Evolutionary conservation across 192 early-diverging fungal genomes (phyloP).

Genomic region (Backusella psychrophila): DNA sequence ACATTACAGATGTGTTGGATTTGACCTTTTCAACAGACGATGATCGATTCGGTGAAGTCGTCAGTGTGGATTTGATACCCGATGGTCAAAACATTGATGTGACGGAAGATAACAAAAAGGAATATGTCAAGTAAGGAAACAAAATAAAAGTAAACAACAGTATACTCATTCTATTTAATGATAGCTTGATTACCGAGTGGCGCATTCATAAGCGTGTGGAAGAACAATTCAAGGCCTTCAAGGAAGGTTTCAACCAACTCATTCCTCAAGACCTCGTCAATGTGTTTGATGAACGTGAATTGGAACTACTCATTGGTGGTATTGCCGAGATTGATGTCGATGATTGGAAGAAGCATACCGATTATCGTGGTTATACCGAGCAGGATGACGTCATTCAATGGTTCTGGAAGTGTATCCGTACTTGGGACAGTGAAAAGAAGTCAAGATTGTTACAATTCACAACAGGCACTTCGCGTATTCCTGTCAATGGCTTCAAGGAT

Average conservation of each 20-base stretch:
- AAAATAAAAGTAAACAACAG: not conserved
- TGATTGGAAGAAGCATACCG: slow-evolving; percentile 99
- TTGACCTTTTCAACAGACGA: slow-evolving; percentile 88
- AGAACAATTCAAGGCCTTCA: slow-evolving; percentile 95
- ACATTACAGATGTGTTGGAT: slow-evolving; percentile 85
- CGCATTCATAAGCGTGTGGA: slow-evolving; percentile 87
- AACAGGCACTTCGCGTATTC: slow-evolving; percentile 97
- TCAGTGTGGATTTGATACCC: slow-evolving; percentile 87
- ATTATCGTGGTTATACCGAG: slow-evolving; percentile 96
- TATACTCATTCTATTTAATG: not conserved
- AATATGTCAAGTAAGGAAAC: slow-evolving; percentile 77
- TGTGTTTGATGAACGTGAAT: slow-evolving; percentile 97
- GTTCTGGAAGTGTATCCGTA: slow-evolving; percentile 94
- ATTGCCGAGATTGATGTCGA: slow-evolving; percentile 95
- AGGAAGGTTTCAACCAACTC: slow-evolving; percentile 92
- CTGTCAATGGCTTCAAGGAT: slow-evolving; percentile 99
- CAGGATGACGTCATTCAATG: slow-evolving; percentile 91
- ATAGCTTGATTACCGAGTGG: slow-evolving; percentile 78
- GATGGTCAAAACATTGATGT: slow-evolving; percentile 87
- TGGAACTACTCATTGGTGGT: slow-evolving; percentile 96
- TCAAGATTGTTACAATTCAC: slow-evolving; percentile 95
- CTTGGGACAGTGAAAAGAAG: slow-evolving; percentile 93
- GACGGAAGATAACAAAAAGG: slow-evolving; percentile 94
- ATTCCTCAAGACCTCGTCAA: slow-evolving; percentile 91
- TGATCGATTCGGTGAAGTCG: slow-evolving; percentile 87